Evolutionary conservation across 2,329 filamentous ascomycete genomes (phyloP).

Genomic region (Neophaeococcomyces aloes): DNA sequence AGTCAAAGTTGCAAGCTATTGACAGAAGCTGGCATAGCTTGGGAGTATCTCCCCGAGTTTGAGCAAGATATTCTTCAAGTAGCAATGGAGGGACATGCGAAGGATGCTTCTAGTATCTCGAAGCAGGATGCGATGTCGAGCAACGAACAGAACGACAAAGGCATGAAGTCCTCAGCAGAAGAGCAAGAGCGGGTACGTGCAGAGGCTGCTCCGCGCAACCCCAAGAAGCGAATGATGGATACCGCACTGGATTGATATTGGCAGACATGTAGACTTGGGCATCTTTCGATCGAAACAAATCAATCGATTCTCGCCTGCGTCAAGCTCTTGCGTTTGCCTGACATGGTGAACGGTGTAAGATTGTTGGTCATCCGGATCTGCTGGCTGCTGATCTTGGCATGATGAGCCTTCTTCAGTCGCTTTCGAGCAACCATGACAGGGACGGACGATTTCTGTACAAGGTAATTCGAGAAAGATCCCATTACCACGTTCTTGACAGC

Average conservation of each 20-base stretch:
- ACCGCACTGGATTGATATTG: constrained; percentile 8
- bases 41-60: constrained; percentile 61
- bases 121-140: neutral
- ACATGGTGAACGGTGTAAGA: constrained; percentile 31
- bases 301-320: constrained; percentile 21
- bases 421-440: constrained; percentile 97
- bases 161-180: neutral
- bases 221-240: constrained; percentile 40
- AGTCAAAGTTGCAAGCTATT: constrained; percentile 66
- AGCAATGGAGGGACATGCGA: constrained; percentile 67
- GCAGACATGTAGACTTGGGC: neutral
- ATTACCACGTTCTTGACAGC: constrained; percentile 89
- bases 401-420: constrained; percentile 60
- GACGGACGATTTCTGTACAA: constrained; percentile 91
- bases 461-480: constrained; percentile 93
- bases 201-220: constrained; percentile 31
- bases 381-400: constrained; percentile 55
- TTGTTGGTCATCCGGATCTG: constrained; percentile 71
- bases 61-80: constrained; percentile 72
- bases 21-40: constrained; percentile 60
- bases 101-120: neutral
- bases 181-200: constrained; percentile 27
- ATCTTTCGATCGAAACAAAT: too few species aligned
- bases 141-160: neutral
- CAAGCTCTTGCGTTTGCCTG: constrained; percentile 18